phyloP scores from a whole-genome alignment of 2,329 filamentous ascomycete species.

The Venturia pyrina region DNA sequence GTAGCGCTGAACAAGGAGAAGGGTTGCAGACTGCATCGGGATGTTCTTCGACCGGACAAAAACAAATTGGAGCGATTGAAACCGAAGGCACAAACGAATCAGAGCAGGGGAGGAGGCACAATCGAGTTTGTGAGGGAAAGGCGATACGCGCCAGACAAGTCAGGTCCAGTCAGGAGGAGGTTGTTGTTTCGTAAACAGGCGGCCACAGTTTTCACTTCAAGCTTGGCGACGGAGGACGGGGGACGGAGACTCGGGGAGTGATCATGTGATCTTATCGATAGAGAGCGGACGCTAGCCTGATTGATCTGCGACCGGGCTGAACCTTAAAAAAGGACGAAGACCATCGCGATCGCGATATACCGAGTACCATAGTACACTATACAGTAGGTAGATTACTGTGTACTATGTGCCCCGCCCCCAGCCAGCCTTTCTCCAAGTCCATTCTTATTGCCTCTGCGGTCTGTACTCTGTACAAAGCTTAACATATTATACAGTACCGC shows the following conservation, averaged over 20 bases:
- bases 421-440: no score
- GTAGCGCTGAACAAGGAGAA: neutral
- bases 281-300: neutral
- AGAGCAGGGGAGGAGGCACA: neutral
- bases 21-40: neutral
- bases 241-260: no score
- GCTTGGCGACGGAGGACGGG: no score
- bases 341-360: no score
- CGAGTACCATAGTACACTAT: no score
- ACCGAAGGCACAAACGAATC: conserved; percentile 1
- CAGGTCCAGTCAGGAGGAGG: neutral
- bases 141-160: neutral
- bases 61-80: conserved; percentile 7
- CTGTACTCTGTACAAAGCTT: neutral
- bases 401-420: no score
- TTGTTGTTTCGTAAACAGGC: neutral
- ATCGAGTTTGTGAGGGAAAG: neutral
- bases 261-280: conserved; percentile 3
- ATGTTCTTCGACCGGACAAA: conserved; percentile 2
- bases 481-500: neutral
- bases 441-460: no score
- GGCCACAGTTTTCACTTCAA: neutral
- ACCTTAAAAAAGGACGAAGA: neutral
- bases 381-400: no score
- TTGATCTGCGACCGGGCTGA: neutral